Conservation (phyloP, 176 grass and related monocot species). For the Miscanthus lutarioriparius region DNA sequence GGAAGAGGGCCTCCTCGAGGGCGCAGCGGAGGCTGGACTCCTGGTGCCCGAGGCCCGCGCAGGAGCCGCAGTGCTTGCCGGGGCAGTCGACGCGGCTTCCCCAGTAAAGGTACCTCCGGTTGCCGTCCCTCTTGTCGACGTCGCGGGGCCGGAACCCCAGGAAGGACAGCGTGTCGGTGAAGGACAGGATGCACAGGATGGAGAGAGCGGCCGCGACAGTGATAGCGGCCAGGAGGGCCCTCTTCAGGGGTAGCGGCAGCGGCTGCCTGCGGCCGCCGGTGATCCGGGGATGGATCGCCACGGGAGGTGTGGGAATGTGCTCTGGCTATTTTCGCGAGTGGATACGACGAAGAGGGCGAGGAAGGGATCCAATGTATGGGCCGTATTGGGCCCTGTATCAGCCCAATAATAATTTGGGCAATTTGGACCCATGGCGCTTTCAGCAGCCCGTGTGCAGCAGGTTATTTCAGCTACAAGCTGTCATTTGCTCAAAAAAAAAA, state of each 20-base stretch:
- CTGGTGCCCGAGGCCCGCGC: constrained; percentile 88
- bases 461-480: background rate
- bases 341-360: background rate
- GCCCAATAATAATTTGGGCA: background rate
- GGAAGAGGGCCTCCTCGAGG: constrained; percentile 93
- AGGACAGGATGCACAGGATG: constrained; percentile 36
- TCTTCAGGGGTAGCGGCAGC: constrained; percentile 28
- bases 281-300: constrained; percentile 48
- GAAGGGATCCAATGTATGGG: background rate
- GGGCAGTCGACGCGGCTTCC: constrained; percentile 79
- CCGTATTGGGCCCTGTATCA: background rate
- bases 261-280: constrained; percentile 42
- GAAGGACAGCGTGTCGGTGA: constrained; percentile 30
- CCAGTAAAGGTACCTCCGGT: constrained; percentile 74
- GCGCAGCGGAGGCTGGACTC: constrained; percentile 95
- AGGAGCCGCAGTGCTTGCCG: constrained; percentile 78
- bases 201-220: constrained; percentile 19
- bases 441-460: background rate
- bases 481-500: no score
- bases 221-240: constrained; percentile 30
- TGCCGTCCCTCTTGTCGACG: constrained; percentile 47
- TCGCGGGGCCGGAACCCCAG: constrained; percentile 15
- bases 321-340: background rate
- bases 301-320: constrained; percentile 22
- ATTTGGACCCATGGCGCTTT: background rate